Evolutionary conservation across 768 basidiomycete species (phyloP), one percentile per base, ranked within the genome.

Genomic region (Daedaleopsis sinensis): DNA sequence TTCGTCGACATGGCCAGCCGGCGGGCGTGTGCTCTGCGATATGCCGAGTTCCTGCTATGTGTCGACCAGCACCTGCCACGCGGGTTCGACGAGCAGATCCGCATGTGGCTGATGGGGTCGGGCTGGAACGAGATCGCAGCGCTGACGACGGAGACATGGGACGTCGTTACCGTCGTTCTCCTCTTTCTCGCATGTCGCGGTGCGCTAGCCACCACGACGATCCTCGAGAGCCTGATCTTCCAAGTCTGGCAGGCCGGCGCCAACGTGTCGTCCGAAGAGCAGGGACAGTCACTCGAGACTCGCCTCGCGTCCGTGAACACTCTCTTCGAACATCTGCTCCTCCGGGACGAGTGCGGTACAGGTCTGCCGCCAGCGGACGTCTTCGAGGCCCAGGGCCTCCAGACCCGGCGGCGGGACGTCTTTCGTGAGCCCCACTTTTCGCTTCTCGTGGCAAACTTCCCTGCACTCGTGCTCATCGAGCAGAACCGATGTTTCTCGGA

Each of bases 31-130:
- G 87, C 87, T 3, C 66, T 89, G 35, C 82, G 85, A 52, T 94
- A 92, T 68, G 89, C 84, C 5, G 75, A 76, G 15, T 93, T 94
- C 68, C 77, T 94, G 19, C 81, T 84, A 69, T 84, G 89, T 59
- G 82, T 93, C 52, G 88, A 93, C 65, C 84, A 89, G 61, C 90
- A 92, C 68, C 79, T 92, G n/a, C 85, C 91, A 0, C 74, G 79
- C 32, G 89, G 90, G 10, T 80, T 93, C 39, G 90, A 94, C 67
- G 77, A 79, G 18, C 85, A 89, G 61, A 84, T 93, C 11, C 77
- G 89, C 19, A 78, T 78, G 58, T 94, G 93, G 92, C 85, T 91
- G 58, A 70, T 80, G 3, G 90, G 88, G 11, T 80, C 84, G 1
- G 91, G 91, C 10, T 84, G 81, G 66, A 79, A 80, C 42, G 88